Evolutionary conservation across 106 monocot genomes (phyloP).

Genomic region (Apostasia ramifera): DNA sequence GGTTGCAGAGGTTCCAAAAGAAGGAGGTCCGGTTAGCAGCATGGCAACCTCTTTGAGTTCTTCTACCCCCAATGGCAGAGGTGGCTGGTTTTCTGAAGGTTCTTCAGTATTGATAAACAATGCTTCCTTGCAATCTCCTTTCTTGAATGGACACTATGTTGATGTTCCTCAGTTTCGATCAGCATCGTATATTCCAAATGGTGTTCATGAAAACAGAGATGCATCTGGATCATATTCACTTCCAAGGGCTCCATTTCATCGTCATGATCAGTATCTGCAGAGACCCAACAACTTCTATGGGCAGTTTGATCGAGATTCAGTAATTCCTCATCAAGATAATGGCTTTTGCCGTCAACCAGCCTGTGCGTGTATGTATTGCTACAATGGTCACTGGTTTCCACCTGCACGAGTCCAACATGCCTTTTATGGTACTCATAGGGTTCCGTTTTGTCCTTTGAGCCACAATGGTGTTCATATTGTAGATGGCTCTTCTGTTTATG

Average conservation of each 20-base stretch:
- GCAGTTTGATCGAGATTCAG: constrained; percentile 40
- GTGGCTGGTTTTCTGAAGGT: constrained; percentile 23
- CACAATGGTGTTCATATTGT: constrained; percentile 25
- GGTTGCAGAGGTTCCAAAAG: constrained; percentile 29
- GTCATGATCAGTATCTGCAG: constrained; percentile 20
- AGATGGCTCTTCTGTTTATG: constrained; percentile 13
- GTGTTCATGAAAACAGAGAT: constrained; percentile 33
- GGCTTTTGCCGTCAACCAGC: constrained; percentile 47
- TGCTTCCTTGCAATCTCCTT: constrained; percentile 18
- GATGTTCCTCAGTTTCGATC: constrained; percentile 28
- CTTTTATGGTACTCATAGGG: constrained; percentile 15
- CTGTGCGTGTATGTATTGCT: constrained; percentile 63
- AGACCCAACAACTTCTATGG: constrained; percentile 27
- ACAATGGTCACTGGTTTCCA: constrained; percentile 24
- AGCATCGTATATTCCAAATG: constrained; percentile 21
- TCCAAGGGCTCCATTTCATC: constrained; percentile 18
- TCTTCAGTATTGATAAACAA: constrained; percentile 23
- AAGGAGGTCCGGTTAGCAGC: constrained; percentile 14
- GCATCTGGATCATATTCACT: constrained; percentile 13
- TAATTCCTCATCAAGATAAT: constrained; percentile 50
- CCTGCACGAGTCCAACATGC: constrained; percentile 4
- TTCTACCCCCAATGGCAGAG: constrained; percentile 12
- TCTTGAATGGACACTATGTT: constrained; percentile 8
- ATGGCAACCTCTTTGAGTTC: constrained; percentile 6
- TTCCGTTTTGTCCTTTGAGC: constrained; percentile 20